A percentile compares a stretch with the other conserved stretches of the same genome.
phyloP scores from a whole-genome alignment of 306 rosid genomes.

The Sophora flavescens region DNA sequence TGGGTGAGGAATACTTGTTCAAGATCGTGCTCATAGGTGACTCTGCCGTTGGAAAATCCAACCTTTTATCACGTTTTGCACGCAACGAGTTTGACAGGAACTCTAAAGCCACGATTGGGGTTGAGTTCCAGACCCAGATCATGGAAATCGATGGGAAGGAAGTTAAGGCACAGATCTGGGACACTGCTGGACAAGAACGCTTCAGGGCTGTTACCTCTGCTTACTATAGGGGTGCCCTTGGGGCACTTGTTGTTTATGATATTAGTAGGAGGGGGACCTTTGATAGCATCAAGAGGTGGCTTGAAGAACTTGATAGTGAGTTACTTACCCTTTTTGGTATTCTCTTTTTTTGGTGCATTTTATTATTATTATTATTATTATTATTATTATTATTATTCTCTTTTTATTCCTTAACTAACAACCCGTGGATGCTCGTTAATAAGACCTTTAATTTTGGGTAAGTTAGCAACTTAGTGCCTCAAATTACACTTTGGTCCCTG shows the following conservation, averaged over 20 bases:
- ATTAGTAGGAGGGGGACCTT: conserved; percentile 70
- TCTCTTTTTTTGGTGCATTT: neutral
- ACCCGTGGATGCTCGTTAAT: too few species aligned
- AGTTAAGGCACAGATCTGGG: conserved; percentile 98
- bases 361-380: too few species aligned
- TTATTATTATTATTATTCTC: too few species aligned
- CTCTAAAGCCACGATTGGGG: conserved; percentile 91
- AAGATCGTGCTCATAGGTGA: conserved; percentile 89
- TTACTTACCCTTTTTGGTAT: neutral
- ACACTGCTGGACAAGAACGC: conserved; percentile 93
- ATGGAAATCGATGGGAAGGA: conserved; percentile 86
- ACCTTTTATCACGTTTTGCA: conserved; percentile 81
- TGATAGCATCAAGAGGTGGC: conserved; percentile 82
- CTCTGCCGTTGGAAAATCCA: conserved; percentile 95
- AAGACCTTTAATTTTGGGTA: too few species aligned
- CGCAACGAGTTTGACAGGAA: conserved; percentile 82
- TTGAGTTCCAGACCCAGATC: conserved; percentile 84
- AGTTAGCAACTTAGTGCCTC: too few species aligned
- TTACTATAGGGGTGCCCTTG: conserved; percentile 95
- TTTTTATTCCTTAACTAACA: too few species aligned
- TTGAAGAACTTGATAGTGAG: conserved; percentile 80
- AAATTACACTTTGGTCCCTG: too few species aligned
- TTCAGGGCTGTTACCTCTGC: conserved; percentile 96
- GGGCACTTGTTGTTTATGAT: conserved; percentile 85
- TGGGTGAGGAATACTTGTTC: conserved; percentile 80